Conservation (phyloP, 225 moss, liverwort and hornwort species). For the Climacium dendroides region DNA sequence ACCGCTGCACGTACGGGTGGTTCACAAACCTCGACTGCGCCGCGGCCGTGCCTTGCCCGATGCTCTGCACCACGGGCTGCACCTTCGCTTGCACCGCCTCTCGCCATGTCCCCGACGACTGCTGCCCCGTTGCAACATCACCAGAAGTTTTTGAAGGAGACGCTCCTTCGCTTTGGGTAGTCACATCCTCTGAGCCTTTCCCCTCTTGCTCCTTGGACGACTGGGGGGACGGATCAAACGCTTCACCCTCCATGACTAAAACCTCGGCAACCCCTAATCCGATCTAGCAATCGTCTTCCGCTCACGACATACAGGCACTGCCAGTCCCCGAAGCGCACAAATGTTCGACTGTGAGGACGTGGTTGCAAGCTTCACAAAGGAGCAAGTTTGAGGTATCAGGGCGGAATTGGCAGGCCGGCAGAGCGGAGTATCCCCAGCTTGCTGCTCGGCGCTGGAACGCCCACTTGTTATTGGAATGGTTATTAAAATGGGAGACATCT, state of each 20-base stretch:
- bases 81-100: conserved; percentile 20
- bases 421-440: neutral
- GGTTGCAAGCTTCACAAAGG: neutral
- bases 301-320: neutral
- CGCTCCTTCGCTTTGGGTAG: neutral
- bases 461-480: neutral
- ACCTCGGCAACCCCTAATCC: neutral
- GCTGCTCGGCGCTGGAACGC: neutral
- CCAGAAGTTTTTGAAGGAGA: neutral
- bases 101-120: conserved; percentile 19
- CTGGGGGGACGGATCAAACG: conserved; percentile 31
- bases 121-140: neutral
- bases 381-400: neutral
- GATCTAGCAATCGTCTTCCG: neutral
- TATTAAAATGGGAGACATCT: neutral
- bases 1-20: conserved; percentile 31
- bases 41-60: conserved; percentile 24
- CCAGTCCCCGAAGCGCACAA: neutral
- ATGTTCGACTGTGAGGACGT: neutral
- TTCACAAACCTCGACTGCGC: conserved; percentile 26
- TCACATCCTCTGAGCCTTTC: conserved; percentile 18
- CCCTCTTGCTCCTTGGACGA: conserved; percentile 23
- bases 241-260: conserved; percentile 34
- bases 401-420: neutral
- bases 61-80: conserved; percentile 19